These are phyloP conservation scores for Nidula niveotomentosa DNA, from an alignment of 1,284 basidiomycete genomes.

Conservation along the genomic window DNA sequence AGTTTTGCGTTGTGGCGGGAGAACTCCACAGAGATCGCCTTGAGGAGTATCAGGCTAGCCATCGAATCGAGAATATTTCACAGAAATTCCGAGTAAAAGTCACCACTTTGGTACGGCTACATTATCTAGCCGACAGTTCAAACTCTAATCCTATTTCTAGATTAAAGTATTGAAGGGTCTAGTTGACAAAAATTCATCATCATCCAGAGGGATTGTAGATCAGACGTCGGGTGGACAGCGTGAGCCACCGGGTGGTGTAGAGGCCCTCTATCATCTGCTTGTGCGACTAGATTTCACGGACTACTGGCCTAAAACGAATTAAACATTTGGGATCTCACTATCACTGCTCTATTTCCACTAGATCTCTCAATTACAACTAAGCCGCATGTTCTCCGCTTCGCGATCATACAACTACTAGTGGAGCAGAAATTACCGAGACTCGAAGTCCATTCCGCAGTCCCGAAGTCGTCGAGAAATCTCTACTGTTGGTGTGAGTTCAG, in stretches of 20 bases:
- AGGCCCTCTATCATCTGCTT: slow-evolving; percentile 47
- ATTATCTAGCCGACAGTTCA: slow-evolving; percentile 1
- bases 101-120: slow-evolving; percentile 52
- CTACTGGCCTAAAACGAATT: slow-evolving; percentile 39
- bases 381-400: too few species aligned
- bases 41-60: slow-evolving; percentile 61
- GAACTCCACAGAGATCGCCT: slow-evolving; percentile 54
- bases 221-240: slow-evolving; percentile 15
- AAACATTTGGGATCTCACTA: background rate
- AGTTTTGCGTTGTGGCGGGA: slow-evolving; percentile 68
- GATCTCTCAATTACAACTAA: too few species aligned
- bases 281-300: slow-evolving; percentile 42
- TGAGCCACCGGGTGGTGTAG: slow-evolving; percentile 42
- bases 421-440: too few species aligned
- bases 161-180: slow-evolving; percentile 38
- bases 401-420: too few species aligned
- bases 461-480: too few species aligned
- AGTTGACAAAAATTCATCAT: slow-evolving; percentile 36
- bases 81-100: slow-evolving; percentile 56
- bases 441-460: too few species aligned
- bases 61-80: slow-evolving; percentile 52
- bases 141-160: slow-evolving; percentile 17
- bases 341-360: background rate
- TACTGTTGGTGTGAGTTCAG: too few species aligned
- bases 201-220: slow-evolving; percentile 18